Percentiles rank a stretch among this genome's conserved stretches.
These are phyloP conservation scores for Polygonum aviculare DNA, from an alignment of 148 eudicot species.

Conservation along the genomic window DNA sequence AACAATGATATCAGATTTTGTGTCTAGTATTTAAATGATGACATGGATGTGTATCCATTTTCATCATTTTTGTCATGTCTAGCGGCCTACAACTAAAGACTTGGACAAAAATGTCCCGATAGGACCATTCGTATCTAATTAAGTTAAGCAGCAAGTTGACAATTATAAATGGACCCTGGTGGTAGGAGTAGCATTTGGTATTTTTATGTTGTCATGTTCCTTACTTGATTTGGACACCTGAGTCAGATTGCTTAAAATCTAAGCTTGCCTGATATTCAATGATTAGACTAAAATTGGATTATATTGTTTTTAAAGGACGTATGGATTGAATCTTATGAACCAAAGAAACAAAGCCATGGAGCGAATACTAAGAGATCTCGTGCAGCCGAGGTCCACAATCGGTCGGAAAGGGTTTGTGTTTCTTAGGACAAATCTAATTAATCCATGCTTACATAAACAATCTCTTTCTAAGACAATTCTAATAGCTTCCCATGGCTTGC, in stretches of 20 bases:
- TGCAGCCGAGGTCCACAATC: conserved; percentile 92
- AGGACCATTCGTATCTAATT: too few species aligned
- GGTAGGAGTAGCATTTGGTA: neutral
- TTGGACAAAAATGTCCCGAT: too few species aligned
- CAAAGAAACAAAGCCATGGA: conserved; percentile 39
- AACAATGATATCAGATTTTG: too few species aligned
- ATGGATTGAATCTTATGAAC: conserved; percentile 47
- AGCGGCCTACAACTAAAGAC: neutral
- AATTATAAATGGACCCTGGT: too few species aligned
- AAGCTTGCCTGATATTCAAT: neutral
- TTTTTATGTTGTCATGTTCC: neutral
- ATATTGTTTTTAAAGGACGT: conserved; percentile 29
- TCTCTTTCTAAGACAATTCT: neutral
- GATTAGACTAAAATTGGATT: neutral
- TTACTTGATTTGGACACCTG: neutral
- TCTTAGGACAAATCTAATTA: neutral
- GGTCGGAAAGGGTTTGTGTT: conserved; percentile 69
- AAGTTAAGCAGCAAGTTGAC: too few species aligned
- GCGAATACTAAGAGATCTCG: conserved; percentile 73
- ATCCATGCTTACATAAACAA: neutral
- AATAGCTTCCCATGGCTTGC: conserved; percentile 13
- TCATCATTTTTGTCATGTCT: neutral
- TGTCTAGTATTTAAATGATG: too few species aligned
- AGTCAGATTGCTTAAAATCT: neutral
- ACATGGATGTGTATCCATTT: neutral